Conservation (phyloP, 2,329 filamentous ascomycete species). For the Hypoxylon rubiginosum region DNA sequence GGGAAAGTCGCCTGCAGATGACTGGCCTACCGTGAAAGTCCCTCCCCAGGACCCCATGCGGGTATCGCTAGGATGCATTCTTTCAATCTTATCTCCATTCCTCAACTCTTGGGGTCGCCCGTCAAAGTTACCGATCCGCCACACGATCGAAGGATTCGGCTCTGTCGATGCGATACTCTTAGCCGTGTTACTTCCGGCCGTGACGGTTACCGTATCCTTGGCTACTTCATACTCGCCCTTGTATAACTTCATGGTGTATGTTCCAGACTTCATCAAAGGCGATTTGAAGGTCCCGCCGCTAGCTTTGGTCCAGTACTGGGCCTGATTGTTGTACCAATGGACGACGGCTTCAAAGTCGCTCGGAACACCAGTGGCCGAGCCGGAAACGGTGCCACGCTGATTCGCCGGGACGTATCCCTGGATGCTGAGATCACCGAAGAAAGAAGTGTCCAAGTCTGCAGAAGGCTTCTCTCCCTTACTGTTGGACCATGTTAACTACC, state of each 20-base stretch:
- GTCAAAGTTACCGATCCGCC: conserved; percentile 37
- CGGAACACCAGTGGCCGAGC: conserved; percentile 27
- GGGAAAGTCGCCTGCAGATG: conserved; percentile 30
- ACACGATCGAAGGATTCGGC: conserved; percentile 29
- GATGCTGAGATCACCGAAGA: conserved; percentile 28
- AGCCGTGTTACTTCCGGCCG: conserved; percentile 18
- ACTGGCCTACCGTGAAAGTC: conserved; percentile 31
- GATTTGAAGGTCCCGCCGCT: conserved; percentile 28
- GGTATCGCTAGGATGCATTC: conserved; percentile 35
- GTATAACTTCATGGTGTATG: conserved; percentile 38
- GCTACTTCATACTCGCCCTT: conserved; percentile 36
- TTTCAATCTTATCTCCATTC: conserved; percentile 37
- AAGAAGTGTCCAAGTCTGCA: conserved; percentile 32
- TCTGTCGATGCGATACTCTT: conserved; percentile 32
- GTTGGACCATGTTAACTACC: background rate
- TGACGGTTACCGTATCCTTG: conserved; percentile 27
- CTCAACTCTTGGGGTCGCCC: conserved; percentile 33
- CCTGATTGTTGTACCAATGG: conserved; percentile 36
- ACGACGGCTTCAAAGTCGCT: conserved; percentile 28
- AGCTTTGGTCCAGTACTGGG: conserved; percentile 38
- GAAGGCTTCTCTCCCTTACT: conserved; percentile 31
- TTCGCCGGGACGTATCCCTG: conserved; percentile 30
- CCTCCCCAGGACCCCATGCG: conserved; percentile 38
- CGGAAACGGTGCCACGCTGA: conserved; percentile 33
- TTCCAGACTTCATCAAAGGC: conserved; percentile 34